Percentiles rank a stretch among this genome's conserved stretches.
Evolutionary conservation across 495 filamentous ascomycete species (phyloP).

Genomic region (Glarea lozoyensis): DNA sequence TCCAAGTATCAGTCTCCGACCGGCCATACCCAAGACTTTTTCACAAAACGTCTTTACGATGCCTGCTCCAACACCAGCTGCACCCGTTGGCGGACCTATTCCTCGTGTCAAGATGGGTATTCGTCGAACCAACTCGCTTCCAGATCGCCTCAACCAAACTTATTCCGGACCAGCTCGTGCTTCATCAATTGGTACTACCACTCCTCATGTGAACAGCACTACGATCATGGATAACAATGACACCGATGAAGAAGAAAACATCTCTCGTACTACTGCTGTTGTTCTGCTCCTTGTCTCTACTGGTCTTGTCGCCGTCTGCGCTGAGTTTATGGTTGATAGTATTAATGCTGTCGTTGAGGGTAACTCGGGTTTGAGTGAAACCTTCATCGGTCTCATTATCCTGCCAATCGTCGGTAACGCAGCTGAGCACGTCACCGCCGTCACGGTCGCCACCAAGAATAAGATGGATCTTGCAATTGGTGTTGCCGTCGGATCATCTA

Average conservation of each 20-base stretch:
- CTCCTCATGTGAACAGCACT: conserved; percentile 33
- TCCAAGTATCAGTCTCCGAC: conserved; percentile 31
- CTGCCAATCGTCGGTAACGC: conserved; percentile 88
- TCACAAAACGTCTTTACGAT: conserved; percentile 54
- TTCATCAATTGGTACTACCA: conserved; percentile 2
- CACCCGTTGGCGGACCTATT: conserved; percentile 30
- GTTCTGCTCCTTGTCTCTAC: conserved; percentile 69
- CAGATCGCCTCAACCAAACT: conserved; percentile 52
- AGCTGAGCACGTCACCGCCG: conserved; percentile 85
- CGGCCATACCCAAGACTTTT: conserved; percentile 49
- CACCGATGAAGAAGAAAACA: conserved; percentile 28
- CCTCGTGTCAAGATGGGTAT: conserved; percentile 50
- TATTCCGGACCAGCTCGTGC: background rate
- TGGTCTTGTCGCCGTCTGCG: conserved; percentile 72
- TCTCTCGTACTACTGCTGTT: conserved; percentile 68
- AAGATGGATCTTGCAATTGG: conserved; percentile 95
- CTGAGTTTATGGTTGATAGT: conserved; percentile 77
- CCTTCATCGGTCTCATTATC: conserved; percentile 84
- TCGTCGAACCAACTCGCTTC: conserved; percentile 71
- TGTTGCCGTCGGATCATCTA: conserved; percentile 78
- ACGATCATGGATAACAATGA: conserved; percentile 14
- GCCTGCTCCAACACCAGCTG: conserved; percentile 1
- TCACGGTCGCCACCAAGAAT: conserved; percentile 83
- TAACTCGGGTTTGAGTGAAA: conserved; percentile 55
- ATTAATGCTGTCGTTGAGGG: conserved; percentile 62